Percentiles rank a stretch among this genome's conserved stretches.
Conservation (phyloP, 2,329 filamentous ascomycete genomes). For the Hymenoscyphus infarciens region DNA sequence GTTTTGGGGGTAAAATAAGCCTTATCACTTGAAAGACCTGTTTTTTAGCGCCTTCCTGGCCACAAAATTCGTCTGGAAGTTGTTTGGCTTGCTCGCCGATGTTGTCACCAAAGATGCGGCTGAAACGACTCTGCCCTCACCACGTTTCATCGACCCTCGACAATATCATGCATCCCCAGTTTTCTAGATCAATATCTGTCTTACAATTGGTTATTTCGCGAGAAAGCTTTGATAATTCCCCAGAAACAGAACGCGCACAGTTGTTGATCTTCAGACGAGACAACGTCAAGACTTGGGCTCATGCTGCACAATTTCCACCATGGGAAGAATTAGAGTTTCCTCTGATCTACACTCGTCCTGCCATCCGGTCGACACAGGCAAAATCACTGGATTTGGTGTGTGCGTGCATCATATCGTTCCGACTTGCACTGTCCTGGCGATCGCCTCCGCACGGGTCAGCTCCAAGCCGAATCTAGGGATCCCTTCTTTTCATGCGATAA, state of each 20-base stretch:
- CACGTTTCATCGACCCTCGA: background rate
- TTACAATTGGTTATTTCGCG: background rate
- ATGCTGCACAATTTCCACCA: background rate
- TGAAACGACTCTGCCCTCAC: background rate
- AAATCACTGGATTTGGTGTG: background rate
- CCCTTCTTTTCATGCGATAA: slow-evolving; percentile 11
- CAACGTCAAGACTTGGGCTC: background rate
- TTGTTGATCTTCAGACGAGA: slow-evolving; percentile 12
- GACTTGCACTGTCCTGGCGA: background rate
- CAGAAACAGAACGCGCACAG: slow-evolving; percentile 7
- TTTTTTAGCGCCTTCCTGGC: background rate
- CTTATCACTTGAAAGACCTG: background rate
- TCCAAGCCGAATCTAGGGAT: slow-evolving; percentile 9
- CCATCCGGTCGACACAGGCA: slow-evolving; percentile 8
- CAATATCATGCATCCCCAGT: background rate
- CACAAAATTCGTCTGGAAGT: background rate
- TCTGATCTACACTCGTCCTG: background rate
- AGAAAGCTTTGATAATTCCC: background rate
- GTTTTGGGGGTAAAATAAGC: background rate
- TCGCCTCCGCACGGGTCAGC: background rate
- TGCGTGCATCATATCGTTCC: background rate
- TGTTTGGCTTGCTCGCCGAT: background rate
- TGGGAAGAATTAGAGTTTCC: background rate
- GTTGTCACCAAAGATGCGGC: slow-evolving; percentile 1
- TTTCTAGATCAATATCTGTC: background rate